These are phyloP conservation scores for Malassezia obtusa DNA, from an alignment of 1,284 basidiomycete genomes.

Conservation along the genomic window DNA sequence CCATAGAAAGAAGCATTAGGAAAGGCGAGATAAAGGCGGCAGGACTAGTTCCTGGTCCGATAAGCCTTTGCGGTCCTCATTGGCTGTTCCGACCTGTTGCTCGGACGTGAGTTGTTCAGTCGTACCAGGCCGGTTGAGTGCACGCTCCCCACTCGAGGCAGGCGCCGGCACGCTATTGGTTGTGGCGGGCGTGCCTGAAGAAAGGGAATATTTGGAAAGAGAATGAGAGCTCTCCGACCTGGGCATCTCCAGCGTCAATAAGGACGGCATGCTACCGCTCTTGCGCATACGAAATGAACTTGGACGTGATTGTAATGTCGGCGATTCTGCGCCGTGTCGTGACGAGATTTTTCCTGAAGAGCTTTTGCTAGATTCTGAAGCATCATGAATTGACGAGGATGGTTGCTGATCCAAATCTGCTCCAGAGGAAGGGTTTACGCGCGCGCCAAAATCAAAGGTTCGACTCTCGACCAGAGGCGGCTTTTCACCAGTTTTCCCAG, in stretches of 20 bases:
- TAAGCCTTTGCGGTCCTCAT: too few species aligned
- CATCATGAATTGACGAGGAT: not conserved
- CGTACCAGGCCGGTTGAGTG: too few species aligned
- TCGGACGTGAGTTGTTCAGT: too few species aligned
- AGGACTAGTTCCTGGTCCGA: too few species aligned
- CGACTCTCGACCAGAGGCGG: not conserved
- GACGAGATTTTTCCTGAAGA: not conserved
- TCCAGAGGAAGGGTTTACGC: not conserved
- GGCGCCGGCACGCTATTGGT: too few species aligned
- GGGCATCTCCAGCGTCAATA: constrained; percentile 7
- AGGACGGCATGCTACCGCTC: constrained; percentile 10
- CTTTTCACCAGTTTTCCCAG: too few species aligned
- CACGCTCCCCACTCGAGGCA: too few species aligned
- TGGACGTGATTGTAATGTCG: not conserved
- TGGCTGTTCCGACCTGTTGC: too few species aligned
- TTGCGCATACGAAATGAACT: constrained; percentile 1
- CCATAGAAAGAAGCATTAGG: too few species aligned
- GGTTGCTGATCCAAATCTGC: not conserved
- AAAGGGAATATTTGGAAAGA: constrained; percentile 11
- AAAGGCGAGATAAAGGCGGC: too few species aligned
- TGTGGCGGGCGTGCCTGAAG: not conserved
- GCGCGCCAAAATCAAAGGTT: not conserved
- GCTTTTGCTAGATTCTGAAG: not conserved
- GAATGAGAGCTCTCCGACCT: constrained; percentile 10
- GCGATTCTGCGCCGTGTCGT: not conserved